Evolutionary conservation across 139 green algal genomes (phyloP), one percentile per base, ranked within the genome.

Genomic region (Astrephomene gubernaculifera): DNA sequence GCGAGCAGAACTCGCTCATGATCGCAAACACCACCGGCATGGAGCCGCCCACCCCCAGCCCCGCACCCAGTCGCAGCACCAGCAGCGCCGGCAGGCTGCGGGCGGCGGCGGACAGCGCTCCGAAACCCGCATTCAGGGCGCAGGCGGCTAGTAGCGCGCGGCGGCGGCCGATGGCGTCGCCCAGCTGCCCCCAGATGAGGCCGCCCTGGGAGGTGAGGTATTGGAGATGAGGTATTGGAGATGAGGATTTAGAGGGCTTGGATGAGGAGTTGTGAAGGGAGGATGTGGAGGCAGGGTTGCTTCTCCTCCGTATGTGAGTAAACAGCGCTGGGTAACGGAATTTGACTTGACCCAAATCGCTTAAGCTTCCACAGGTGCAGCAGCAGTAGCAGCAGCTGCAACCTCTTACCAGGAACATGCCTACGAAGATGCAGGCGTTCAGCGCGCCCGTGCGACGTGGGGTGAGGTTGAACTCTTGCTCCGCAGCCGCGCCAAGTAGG

Each of bases 1-100:
- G 79, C 45, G 72, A 61, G 80, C 86, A 90, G 63, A 93, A 83
- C 67, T 93, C 90, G 45, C 76, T 76, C 64, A 93, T 79, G 52
- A 78, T 81, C 0, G 87, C 71, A 38, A 93, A 93, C 36, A 90
- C 90, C 36, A 91, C 82, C 0, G 90, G 90, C 81, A 93, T 85
- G 44, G 81, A 88, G 53, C 90, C 90, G 36, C 90, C 90, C 36
- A 93, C 90, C 2, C 87, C 90, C 24, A 93, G 29, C 1, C 86
- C 87, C 19, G 79, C 86, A 33, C 87, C 0, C 75, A 92, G 64
- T 31, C 61, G 41, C 27, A 82, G 73, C 38, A 88, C 31, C 38
- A 88, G 79, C 2, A 93, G 82, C 52, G 61, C 4, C 2, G 24
- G 33, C 24, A 89, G 65, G 39, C 31, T 83, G 43, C 35, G 53